These are phyloP conservation scores for Prunus mongolica DNA, from an alignment of 306 rosid species.

Conservation along the genomic window DNA sequence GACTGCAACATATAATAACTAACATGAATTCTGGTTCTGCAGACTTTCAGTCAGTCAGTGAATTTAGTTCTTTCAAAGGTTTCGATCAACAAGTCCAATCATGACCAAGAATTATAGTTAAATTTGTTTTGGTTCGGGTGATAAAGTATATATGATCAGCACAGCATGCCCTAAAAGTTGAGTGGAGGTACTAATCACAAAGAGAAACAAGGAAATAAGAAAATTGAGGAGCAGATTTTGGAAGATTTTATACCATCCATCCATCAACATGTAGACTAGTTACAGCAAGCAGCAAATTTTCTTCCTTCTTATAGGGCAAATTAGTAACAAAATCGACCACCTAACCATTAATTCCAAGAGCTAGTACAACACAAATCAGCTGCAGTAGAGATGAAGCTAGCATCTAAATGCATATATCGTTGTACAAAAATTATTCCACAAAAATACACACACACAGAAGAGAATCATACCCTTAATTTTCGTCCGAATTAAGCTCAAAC, in stretches of 20 bases:
- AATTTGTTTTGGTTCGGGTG: background rate
- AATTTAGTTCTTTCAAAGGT: no score
- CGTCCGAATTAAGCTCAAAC: no score
- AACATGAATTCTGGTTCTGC: no score
- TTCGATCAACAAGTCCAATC: background rate
- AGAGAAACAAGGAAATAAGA: background rate
- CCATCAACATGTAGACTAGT: background rate
- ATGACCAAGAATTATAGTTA: background rate
- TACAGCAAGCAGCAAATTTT: background rate
- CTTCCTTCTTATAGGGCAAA: background rate
- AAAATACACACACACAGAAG: background rate
- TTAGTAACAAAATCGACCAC: background rate
- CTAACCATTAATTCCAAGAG: background rate
- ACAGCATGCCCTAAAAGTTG: background rate
- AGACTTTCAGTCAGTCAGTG: no score
- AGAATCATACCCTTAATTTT: background rate
- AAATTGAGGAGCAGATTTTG: background rate
- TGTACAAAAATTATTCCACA: background rate
- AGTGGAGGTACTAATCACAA: background rate
- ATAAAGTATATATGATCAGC: background rate
- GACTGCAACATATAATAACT: no score
- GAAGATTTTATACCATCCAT: background rate
- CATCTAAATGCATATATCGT: background rate
- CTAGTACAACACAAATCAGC: slow-evolving; percentile 9
- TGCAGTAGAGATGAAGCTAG: background rate